Percentiles rank a stretch among this genome's conserved stretches.
phyloP scores from a whole-genome alignment of 306 rosid species.

The Quercus berberidifolia region DNA sequence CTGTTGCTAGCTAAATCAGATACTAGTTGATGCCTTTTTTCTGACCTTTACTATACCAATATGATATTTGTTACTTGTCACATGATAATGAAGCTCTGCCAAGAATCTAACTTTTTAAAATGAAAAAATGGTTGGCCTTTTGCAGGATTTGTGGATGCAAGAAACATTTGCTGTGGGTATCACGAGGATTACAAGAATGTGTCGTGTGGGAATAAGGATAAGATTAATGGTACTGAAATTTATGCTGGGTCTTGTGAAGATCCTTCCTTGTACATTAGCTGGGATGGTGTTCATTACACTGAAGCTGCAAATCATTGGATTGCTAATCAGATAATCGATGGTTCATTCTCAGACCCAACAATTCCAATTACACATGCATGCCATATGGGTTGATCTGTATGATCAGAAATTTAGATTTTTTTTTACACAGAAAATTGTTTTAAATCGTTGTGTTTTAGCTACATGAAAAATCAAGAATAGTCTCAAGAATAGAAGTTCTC shows the following conservation, averaged over 20 bases:
- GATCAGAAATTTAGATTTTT: not conserved
- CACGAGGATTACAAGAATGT: conserved; percentile 72
- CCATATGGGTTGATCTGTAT: conserved; percentile 20
- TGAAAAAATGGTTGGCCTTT: not conserved
- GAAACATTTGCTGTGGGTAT: conserved; percentile 84
- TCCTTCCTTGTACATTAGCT: conserved; percentile 51
- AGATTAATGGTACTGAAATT: conserved; percentile 49
- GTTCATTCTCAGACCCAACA: conserved; percentile 54
- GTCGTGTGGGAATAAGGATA: conserved; percentile 68
- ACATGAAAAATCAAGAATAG: no score
- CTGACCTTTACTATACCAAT: not conserved
- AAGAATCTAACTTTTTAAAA: not conserved
- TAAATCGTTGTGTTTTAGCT: no score
- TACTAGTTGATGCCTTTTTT: not conserved
- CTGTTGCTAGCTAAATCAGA: not conserved
- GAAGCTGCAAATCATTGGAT: conserved; percentile 83
- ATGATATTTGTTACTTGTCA: not conserved
- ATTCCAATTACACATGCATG: conserved; percentile 71
- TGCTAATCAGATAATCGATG: conserved; percentile 59
- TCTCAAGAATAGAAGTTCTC: no score
- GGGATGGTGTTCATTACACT: conserved; percentile 92
- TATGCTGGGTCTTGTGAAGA: conserved; percentile 67
- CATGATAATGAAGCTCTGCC: not conserved
- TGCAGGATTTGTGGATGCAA: conserved; percentile 73
- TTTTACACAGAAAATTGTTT: no score